phyloP scores from a whole-genome alignment of 345 rosid species.

The Durio zibethinus region DNA sequence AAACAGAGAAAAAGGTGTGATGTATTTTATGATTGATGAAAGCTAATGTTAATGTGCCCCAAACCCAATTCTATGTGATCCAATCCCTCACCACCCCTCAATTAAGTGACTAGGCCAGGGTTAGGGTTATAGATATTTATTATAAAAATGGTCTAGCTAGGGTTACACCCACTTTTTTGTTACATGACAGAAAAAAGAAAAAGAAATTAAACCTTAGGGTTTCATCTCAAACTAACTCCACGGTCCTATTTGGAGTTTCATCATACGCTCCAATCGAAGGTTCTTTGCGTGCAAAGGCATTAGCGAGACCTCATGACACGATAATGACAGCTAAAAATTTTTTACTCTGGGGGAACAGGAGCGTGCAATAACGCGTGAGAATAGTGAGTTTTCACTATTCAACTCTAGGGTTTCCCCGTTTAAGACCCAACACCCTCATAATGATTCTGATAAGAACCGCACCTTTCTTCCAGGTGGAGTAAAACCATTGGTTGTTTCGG shows the following conservation, averaged over 20 bases:
- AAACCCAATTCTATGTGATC: not conserved
- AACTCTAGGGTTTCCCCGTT: conserved; percentile 52
- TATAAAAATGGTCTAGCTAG: conserved; percentile 28
- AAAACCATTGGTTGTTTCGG: conserved; percentile 16
- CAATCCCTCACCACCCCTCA: not conserved
- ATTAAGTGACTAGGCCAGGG: conserved; percentile 11
- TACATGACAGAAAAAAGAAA: not conserved
- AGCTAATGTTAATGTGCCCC: not conserved
- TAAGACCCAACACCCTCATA: conserved; percentile 20
- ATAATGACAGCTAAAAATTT: conserved; percentile 2
- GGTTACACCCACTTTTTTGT: conserved; percentile 13
- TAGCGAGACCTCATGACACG: conserved; percentile 15
- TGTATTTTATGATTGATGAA: not conserved
- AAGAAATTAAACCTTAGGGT: conserved; percentile 31
- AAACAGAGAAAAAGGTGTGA: not conserved
- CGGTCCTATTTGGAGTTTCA: not conserved
- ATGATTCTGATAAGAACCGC: conserved; percentile 71
- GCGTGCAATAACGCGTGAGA: conserved; percentile 38
- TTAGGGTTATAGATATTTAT: conserved; percentile 31
- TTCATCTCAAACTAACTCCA: conserved; percentile 21
- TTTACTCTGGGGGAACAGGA: not conserved
- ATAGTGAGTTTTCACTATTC: conserved; percentile 23
- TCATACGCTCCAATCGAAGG: conserved; percentile 23
- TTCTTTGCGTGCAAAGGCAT: conserved; percentile 31
- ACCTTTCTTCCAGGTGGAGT: conserved; percentile 39